Evolutionary conservation across 1,139 yeast genomes (phyloP).

Genomic region (Geotrichum restrictum): DNA sequence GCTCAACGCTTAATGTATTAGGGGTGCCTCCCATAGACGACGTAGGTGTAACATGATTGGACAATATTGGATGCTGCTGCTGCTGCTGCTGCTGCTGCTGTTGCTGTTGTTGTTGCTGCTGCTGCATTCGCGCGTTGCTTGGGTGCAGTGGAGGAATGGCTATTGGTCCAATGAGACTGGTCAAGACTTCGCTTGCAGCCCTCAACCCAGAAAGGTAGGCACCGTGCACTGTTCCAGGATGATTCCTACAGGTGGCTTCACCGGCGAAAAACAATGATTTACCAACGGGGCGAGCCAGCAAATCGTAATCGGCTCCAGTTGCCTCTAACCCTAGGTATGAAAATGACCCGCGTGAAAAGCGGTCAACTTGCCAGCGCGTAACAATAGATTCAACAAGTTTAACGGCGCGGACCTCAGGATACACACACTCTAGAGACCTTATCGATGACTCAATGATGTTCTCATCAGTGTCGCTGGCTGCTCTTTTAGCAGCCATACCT

Average conservation of each 20-base stretch:
- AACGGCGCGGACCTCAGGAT: conserved; percentile 28
- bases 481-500: conserved; percentile 40
- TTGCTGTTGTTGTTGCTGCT: conserved; percentile 6
- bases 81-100: conserved; percentile 4
- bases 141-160: conserved; percentile 35
- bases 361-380: conserved; percentile 45
- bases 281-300: conserved; percentile 42
- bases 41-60: conserved; percentile 17
- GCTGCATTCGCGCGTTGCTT: conserved; percentile 8
- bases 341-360: conserved; percentile 42
- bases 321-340: conserved; percentile 45
- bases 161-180: conserved; percentile 42
- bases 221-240: conserved; percentile 47
- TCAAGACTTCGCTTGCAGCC: conserved; percentile 43
- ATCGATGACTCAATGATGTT: conserved; percentile 39
- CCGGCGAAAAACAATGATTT: conserved; percentile 44
- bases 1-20: not conserved
- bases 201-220: conserved; percentile 45
- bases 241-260: conserved; percentile 44
- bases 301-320: conserved; percentile 44
- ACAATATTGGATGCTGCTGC: conserved; percentile 1
- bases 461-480: conserved; percentile 37
- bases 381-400: conserved; percentile 41
- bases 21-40: conserved; percentile 15
- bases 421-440: conserved; percentile 33